Conservation (phyloP, 371 early-diverging fungal genomes). For the Nematocida sp. region DNA sequence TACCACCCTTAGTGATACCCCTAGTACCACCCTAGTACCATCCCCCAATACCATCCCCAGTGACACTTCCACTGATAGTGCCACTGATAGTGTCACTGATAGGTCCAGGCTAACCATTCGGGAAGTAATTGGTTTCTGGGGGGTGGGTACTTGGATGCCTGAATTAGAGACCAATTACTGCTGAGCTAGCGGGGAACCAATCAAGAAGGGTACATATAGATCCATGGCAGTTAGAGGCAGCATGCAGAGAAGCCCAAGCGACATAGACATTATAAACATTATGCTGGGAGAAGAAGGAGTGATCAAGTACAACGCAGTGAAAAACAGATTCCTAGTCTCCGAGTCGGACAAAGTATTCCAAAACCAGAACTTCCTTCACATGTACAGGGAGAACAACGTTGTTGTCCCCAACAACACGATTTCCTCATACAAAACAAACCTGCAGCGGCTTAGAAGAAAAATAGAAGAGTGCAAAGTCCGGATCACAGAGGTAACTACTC, state of each 20-base stretch:
- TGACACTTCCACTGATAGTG: too few relatives aligned
- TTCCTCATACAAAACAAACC: slow-evolving; percentile 12
- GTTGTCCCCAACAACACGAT: slow-evolving; percentile 6
- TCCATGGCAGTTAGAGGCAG: background rate
- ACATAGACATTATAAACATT: slow-evolving; percentile 38
- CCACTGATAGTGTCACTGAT: too few relatives aligned
- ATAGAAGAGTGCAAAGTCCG: slow-evolving; percentile 35
- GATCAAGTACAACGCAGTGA: slow-evolving; percentile 38
- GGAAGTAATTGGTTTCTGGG: too few relatives aligned
- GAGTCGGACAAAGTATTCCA: background rate
- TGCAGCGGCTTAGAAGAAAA: slow-evolving; percentile 37
- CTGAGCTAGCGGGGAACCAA: background rate
- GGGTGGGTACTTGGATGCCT: too few relatives aligned
- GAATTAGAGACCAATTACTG: background rate
- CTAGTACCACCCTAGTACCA: too few relatives aligned
- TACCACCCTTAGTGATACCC: too few relatives aligned
- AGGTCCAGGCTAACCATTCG: too few relatives aligned
- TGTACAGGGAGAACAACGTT: background rate
- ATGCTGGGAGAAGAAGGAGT: slow-evolving; percentile 42
- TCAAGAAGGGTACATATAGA: background rate
- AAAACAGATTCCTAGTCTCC: slow-evolving; percentile 24
- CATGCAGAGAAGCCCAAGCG: background rate
- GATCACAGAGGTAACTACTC: slow-evolving; percentile 1
- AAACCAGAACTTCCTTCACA: background rate
- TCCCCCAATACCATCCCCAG: too few relatives aligned